phyloP scores from a whole-genome alignment of 352 stramenopile species.

The Phytopythium chamaehyphon region DNA sequence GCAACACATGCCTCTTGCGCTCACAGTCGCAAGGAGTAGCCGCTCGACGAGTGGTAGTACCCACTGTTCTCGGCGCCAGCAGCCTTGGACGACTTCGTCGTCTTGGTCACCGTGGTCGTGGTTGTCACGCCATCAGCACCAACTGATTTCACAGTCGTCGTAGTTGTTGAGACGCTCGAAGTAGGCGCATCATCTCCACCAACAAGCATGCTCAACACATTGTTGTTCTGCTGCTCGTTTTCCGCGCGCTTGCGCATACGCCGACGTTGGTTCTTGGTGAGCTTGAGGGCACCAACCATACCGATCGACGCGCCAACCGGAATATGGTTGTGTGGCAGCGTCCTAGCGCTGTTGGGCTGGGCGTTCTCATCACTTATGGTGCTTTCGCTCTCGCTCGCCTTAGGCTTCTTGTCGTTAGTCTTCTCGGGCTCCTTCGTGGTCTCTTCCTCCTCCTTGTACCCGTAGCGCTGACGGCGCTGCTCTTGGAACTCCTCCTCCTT shows the following conservation, averaged over 20 bases:
- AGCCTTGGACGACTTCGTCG: slow-evolving; percentile 11
- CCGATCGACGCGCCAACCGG: slow-evolving; percentile 36
- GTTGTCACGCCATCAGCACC: slow-evolving; percentile 8
- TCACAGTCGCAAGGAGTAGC: slow-evolving; percentile 64
- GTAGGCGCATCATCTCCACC: slow-evolving; percentile 13
- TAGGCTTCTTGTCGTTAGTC: slow-evolving; percentile 14
- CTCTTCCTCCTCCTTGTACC: slow-evolving; percentile 26
- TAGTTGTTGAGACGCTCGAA: slow-evolving; percentile 13
- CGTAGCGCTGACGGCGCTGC: slow-evolving; percentile 21
- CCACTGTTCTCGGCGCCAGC: slow-evolving; percentile 17
- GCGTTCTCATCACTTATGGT: slow-evolving; percentile 25
- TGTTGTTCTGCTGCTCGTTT: slow-evolving; percentile 53
- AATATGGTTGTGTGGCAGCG: slow-evolving; percentile 4
- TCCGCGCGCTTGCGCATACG: slow-evolving; percentile 76
- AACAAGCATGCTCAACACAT: slow-evolving; percentile 63
- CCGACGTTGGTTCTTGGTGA: slow-evolving; percentile 80
- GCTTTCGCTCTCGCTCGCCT: slow-evolving; percentile 13
- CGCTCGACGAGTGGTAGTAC: slow-evolving; percentile 68
- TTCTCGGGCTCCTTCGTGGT: slow-evolving; percentile 21
- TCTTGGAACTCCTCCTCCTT: slow-evolving; percentile 48
- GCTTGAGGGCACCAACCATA: slow-evolving; percentile 30
- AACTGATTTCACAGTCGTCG: slow-evolving; percentile 18
- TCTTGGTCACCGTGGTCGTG: slow-evolving; percentile 19
- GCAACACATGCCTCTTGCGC: neutral
- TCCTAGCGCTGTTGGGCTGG: slow-evolving; percentile 15